A percentile compares a stretch with the other conserved stretches of the same genome.
Evolutionary conservation across 371 early-diverging fungal species (phyloP).

Genomic region (Apophysomyces sp.): DNA sequence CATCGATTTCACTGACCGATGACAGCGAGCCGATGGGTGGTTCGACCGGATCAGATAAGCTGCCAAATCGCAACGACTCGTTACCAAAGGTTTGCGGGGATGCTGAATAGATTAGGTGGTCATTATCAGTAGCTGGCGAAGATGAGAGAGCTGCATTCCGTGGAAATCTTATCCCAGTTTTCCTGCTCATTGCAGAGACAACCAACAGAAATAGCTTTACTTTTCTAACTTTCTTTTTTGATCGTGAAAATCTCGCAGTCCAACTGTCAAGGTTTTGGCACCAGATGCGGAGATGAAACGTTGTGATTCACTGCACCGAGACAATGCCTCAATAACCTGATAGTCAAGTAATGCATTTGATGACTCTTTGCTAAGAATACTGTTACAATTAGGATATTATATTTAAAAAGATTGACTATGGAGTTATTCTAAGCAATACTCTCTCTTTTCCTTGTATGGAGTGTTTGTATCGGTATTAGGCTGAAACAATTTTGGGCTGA

Average conservation of each 20-base stretch:
- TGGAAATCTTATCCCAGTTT: not conserved
- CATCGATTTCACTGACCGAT: constrained; percentile 25
- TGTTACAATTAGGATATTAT: too few species aligned
- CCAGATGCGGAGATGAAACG: too few species aligned
- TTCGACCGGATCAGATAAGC: not conserved
- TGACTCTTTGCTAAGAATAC: too few species aligned
- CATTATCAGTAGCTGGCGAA: not conserved
- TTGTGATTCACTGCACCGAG: too few species aligned
- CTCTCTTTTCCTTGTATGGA: too few species aligned
- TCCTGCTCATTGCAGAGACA: not conserved
- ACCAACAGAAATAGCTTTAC: not conserved
- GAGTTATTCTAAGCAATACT: too few species aligned
- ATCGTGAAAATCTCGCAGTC: not conserved
- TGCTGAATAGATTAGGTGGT: not conserved
- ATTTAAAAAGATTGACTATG: too few species aligned
- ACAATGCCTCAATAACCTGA: too few species aligned
- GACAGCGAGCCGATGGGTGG: constrained; percentile 23
- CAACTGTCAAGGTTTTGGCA: too few species aligned
- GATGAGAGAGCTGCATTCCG: not conserved
- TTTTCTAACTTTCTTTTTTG: not conserved
- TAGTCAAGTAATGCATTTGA: too few species aligned
- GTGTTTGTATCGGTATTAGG: too few species aligned
- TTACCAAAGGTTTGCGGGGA: not conserved
- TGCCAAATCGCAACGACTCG: not conserved
- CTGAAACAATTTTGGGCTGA: too few species aligned